phyloP scores from a whole-genome alignment of 2,329 filamentous ascomycete genomes.

The Pezicula carpinea region DNA sequence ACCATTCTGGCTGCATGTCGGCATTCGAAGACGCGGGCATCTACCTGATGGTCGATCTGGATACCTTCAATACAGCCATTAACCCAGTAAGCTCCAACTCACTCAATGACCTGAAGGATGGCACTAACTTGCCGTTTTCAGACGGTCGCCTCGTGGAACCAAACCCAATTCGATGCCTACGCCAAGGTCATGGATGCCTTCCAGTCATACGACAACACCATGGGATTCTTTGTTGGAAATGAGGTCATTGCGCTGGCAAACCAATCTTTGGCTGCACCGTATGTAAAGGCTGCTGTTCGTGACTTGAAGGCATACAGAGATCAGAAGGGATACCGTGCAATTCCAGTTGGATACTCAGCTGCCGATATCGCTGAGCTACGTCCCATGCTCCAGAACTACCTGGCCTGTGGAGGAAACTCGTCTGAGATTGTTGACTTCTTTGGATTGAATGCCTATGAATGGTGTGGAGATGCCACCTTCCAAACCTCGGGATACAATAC shows the following conservation, averaged over 20 bases:
- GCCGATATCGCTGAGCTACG: constrained; percentile 72
- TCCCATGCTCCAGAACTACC: constrained; percentile 62
- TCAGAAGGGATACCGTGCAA: constrained; percentile 69
- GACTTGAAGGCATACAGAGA: constrained; percentile 81
- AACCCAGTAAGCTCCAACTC: constrained; percentile 42
- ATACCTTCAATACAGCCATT: constrained; percentile 68
- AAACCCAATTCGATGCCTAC: constrained; percentile 65
- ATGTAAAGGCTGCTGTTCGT: constrained; percentile 74
- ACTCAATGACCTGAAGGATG: constrained; percentile 3
- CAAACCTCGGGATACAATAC: constrained; percentile 62
- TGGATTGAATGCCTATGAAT: constrained; percentile 79
- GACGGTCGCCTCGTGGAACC: constrained; percentile 64
- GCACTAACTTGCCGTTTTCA: constrained; percentile 25
- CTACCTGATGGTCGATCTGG: constrained; percentile 80
- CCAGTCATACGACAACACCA: constrained; percentile 70
- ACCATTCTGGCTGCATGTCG: constrained; percentile 78
- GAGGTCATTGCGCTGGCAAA: constrained; percentile 68
- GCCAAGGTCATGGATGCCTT: constrained; percentile 72
- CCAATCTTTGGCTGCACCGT: constrained; percentile 66
- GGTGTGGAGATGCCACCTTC: constrained; percentile 58
- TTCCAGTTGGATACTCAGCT: constrained; percentile 83
- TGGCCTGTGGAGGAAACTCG: constrained; percentile 69
- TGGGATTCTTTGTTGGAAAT: constrained; percentile 85
- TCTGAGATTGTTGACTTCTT: constrained; percentile 78
- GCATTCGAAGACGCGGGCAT: constrained; percentile 76